These are phyloP conservation scores for Arthrobotrys entomopaga DNA, from an alignment of 2,329 filamentous ascomycete genomes.

Conservation along the genomic window DNA sequence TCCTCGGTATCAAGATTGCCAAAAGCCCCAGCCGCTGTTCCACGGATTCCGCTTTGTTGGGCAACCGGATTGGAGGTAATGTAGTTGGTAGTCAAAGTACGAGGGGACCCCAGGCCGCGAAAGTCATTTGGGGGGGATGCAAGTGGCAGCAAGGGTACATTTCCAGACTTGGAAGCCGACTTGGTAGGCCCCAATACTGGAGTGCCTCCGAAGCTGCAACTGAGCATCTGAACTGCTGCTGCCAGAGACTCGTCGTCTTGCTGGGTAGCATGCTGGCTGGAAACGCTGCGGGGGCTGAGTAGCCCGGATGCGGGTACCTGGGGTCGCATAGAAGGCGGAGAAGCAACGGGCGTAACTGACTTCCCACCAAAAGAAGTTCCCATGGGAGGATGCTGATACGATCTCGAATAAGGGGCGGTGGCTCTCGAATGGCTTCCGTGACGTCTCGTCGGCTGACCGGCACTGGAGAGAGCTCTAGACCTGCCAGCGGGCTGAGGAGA, in stretches of 20 bases:
- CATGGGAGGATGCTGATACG: conserved; percentile 51
- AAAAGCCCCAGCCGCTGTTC: conserved; percentile 62
- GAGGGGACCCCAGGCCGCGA: conserved; percentile 66
- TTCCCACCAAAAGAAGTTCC: conserved; percentile 53
- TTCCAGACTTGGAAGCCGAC: conserved; percentile 76
- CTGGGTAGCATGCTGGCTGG: conserved; percentile 67
- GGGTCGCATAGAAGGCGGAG: conserved; percentile 64
- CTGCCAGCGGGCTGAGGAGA: conserved; percentile 64
- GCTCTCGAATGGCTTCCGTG: conserved; percentile 57
- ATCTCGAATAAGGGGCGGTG: conserved; percentile 54
- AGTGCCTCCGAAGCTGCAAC: conserved; percentile 87
- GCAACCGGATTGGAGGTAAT: conserved; percentile 70
- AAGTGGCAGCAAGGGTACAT: conserved; percentile 88
- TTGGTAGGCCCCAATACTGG: conserved; percentile 73
- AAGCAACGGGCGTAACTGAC: conserved; percentile 66
- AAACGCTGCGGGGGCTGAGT: conserved; percentile 49
- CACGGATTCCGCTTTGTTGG: conserved; percentile 74
- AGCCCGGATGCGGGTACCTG: conserved; percentile 51
- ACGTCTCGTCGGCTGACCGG: conserved; percentile 56
- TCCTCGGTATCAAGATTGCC: conserved; percentile 67
- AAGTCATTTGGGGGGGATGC: conserved; percentile 72
- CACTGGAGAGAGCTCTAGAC: conserved; percentile 61
- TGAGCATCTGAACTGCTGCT: conserved; percentile 87
- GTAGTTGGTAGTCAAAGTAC: conserved; percentile 66
- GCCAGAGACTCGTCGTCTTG: conserved; percentile 88